Evolutionary conservation across 345 rosid species (phyloP).

Genomic region (Murraya koenigii): DNA sequence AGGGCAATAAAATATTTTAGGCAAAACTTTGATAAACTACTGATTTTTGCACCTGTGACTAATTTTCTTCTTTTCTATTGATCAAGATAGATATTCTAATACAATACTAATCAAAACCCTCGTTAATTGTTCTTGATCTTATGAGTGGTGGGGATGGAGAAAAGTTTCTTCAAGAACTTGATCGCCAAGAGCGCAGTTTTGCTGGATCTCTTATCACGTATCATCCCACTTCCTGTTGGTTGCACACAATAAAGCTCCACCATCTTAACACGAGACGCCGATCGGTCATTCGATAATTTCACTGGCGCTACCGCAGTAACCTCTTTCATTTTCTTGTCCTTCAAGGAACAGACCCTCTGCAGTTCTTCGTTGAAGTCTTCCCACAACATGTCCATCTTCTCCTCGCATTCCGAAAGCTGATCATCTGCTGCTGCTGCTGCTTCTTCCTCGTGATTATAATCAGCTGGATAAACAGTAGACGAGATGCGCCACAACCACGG

Average conservation of each 20-base stretch:
- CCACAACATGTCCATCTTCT: slow-evolving; percentile 47
- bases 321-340: not conserved
- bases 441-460: not conserved
- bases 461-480: slow-evolving; percentile 28
- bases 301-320: too few relatives aligned
- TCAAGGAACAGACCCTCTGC: slow-evolving; percentile 17
- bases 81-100: not conserved
- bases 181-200: not conserved
- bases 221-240: not conserved
- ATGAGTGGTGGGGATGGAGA: not conserved
- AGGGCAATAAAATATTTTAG: too few relatives aligned
- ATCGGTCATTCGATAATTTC: not conserved
- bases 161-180: slow-evolving; percentile 30
- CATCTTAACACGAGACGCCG: not conserved
- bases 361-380: slow-evolving; percentile 38
- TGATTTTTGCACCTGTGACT: not conserved
- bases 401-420: slow-evolving; percentile 1
- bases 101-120: not conserved
- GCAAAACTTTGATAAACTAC: not conserved
- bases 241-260: not conserved
- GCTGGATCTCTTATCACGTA: not conserved
- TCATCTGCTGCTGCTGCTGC: not conserved
- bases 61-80: not conserved
- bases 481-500: slow-evolving; percentile 41
- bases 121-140: not conserved